Evolutionary conservation across 2,329 filamentous ascomycete species (phyloP).

Genomic region (Biscogniauxia mediterranea): DNA sequence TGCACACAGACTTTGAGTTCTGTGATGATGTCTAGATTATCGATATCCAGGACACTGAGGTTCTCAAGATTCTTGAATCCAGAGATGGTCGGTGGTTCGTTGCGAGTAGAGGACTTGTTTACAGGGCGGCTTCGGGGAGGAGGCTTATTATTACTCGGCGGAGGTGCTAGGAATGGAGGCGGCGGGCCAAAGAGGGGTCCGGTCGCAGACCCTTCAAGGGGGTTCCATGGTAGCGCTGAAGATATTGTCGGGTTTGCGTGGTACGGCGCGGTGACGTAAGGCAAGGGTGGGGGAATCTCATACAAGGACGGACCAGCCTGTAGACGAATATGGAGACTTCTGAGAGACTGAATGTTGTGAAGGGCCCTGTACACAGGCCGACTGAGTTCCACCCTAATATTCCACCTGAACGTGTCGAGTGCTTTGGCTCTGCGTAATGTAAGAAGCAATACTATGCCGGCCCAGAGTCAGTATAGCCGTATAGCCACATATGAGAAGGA

Average conservation of each 20-base stretch:
- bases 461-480: neutral
- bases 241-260: constrained; percentile 1
- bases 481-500: too few species aligned
- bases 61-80: constrained; percentile 55
- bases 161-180: constrained; percentile 31
- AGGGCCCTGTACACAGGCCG: constrained; percentile 56
- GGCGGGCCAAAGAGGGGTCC: constrained; percentile 25
- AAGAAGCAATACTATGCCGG: constrained; percentile 45
- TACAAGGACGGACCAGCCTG: constrained; percentile 57
- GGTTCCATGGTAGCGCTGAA: constrained; percentile 5
- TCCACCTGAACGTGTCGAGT: constrained; percentile 62
- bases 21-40: constrained; percentile 52
- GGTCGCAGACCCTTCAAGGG: constrained; percentile 11
- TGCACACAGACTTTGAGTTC: constrained; percentile 57
- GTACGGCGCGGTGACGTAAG: constrained; percentile 23
- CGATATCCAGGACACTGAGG: constrained; percentile 59
- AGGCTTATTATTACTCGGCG: constrained; percentile 39
- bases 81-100: constrained; percentile 53
- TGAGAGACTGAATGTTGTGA: constrained; percentile 51
- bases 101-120: constrained; percentile 31
- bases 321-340: constrained; percentile 56
- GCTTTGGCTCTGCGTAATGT: constrained; percentile 53
- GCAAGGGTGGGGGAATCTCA: constrained; percentile 47
- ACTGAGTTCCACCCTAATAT: constrained; percentile 62
- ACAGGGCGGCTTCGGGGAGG: constrained; percentile 31